Base-by-base conservation (phyloP, 352 stramenopile species). In the Phytophthora melonis region DNA sequence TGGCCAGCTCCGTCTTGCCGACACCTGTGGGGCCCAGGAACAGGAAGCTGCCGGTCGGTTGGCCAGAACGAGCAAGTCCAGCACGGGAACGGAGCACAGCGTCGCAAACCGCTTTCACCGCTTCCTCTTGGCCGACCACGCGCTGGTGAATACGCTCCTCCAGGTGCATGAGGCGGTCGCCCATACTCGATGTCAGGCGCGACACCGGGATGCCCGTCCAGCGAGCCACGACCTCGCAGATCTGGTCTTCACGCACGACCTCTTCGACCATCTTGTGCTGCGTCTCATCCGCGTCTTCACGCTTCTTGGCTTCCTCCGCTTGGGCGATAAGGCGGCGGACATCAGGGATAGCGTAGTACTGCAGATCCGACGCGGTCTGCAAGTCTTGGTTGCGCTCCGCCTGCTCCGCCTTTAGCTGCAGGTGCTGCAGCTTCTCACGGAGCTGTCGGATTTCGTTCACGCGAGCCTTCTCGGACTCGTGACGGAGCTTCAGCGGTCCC, bases 21-120 rank as follows among this genome's bases (percentile, higher is more conserved):
- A 99, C 96, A 70, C 97, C 97, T 1, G 97, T 99, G 5, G 96
- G 96, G 6, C 97, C 97, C 1, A 99, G 70, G 73, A 99, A 99
- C 19, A 99, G 67, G 70, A 99, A 99, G n/a, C 88, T 97, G 30
- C 94, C 96, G 11, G 95, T 98, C 6, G 97, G 97, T 50, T 98
- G 93, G 11, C 92, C 91, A 34, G 79, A 70, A 5, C 87, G 84
- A 47, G 90, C 73, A 30, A 99, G 75, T 11, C 97, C 98, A 18
- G 97, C 97, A 50, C 97, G 96, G 1, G 93, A 97, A 25, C 96
- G 86, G 11, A 98, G 74, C 49, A 99, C 96, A 16, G 91, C 94
- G 61, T 99, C 87, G 18, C 87, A 90, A 3, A 99, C 95, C 3
- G 95, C 86, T 36, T 94, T 75, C 7, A 99, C 89, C n/a, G 96